Evolutionary conservation across 1,284 basidiomycete genomes (phyloP).

Genomic region (Peniophora sp.): DNA sequence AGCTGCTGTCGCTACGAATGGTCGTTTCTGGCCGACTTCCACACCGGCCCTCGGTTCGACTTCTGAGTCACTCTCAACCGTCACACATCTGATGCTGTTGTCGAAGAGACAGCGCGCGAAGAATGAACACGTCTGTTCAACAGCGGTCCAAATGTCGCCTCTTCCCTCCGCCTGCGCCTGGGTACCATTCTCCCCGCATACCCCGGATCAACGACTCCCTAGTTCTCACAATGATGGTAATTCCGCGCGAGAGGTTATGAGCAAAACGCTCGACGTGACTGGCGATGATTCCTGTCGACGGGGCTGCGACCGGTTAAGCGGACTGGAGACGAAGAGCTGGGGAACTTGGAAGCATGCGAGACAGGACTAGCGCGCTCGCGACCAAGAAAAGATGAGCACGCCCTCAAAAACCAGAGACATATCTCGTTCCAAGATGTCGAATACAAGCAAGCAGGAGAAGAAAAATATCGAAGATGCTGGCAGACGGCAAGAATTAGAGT

Average conservation of each 20-base stretch:
- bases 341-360: conserved; percentile 22
- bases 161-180: conserved; percentile 53
- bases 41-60: too few species aligned
- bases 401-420: too few species aligned
- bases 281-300: background rate
- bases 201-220: conserved; percentile 73
- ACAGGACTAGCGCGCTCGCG: conserved; percentile 38
- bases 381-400: too few species aligned
- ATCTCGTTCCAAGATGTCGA: too few species aligned
- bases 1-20: conserved; percentile 18
- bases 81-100: background rate
- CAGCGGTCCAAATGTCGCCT: conserved; percentile 55
- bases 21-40: conserved; percentile 21
- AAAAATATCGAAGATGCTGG: too few species aligned
- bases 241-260: conserved; percentile 12
- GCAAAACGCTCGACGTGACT: background rate
- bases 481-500: too few species aligned
- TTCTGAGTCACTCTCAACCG: conserved; percentile 9
- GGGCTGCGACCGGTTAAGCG: conserved; percentile 26
- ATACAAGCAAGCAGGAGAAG: too few species aligned
- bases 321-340: too few species aligned
- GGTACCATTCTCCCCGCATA: conserved; percentile 50
- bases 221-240: conserved; percentile 71
- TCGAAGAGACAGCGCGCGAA: too few species aligned
- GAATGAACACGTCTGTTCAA: conserved; percentile 24